phyloP scores from a whole-genome alignment of 1,284 basidiomycete genomes.

The Sanguinoderma infundibulare region DNA sequence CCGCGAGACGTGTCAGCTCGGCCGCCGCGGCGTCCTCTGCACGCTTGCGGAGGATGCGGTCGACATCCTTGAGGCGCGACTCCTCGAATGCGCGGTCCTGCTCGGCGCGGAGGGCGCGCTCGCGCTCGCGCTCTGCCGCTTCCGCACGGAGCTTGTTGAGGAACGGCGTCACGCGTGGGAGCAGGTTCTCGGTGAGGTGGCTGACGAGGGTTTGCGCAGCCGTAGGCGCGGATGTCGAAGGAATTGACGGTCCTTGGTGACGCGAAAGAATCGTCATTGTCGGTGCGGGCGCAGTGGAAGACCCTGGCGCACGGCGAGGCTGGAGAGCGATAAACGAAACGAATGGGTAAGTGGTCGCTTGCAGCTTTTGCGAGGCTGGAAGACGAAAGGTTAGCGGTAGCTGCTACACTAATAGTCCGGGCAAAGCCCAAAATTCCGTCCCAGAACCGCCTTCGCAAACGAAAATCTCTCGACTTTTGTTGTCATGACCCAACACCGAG shows the following conservation, averaged over 20 bases:
- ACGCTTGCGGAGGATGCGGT: conserved; percentile 60
- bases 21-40: conserved; percentile 45
- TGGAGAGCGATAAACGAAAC: conserved; percentile 90
- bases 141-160: conserved; percentile 62
- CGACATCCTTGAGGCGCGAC: conserved; percentile 70
- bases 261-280: conserved; percentile 82
- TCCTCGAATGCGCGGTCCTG: conserved; percentile 83
- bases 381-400: conserved; percentile 4
- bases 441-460: too few species aligned
- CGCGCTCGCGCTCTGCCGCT: conserved; percentile 62
- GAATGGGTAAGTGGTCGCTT: conserved; percentile 91
- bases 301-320: conserved; percentile 56
- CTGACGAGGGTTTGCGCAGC: conserved; percentile 65
- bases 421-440: too few species aligned
- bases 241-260: conserved; percentile 71
- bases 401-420: neutral
- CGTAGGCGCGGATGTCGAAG: conserved; percentile 52
- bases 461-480: too few species aligned
- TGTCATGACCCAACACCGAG: too few species aligned
- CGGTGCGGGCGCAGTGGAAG: conserved; percentile 49
- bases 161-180: conserved; percentile 82
- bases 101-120: conserved; percentile 71
- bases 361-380: conserved; percentile 84
- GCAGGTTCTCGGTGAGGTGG: conserved; percentile 70
- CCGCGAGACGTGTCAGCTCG: conserved; percentile 35